phyloP scores from a whole-genome alignment of 441 rosid genomes.

The Breynia disticha region DNA sequence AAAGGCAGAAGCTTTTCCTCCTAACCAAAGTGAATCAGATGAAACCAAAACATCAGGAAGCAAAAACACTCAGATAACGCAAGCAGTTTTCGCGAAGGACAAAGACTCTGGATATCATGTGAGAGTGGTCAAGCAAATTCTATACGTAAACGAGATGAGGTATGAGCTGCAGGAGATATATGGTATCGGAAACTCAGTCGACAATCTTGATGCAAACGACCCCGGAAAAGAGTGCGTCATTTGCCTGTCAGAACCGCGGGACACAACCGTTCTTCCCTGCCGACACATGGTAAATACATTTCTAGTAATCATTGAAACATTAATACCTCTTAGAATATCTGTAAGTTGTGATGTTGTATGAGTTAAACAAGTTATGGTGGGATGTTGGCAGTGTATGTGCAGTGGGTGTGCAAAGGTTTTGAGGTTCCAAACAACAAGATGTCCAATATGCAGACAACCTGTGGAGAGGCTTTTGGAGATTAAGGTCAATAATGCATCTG shows the following conservation, averaged over 20 bases:
- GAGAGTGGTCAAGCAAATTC: slow-evolving; percentile 70
- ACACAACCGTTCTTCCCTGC: slow-evolving; percentile 91
- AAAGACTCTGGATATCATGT: slow-evolving; percentile 61
- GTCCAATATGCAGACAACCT: slow-evolving; percentile 92
- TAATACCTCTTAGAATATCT: background rate
- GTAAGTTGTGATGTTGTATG: background rate
- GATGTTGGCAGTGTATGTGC: slow-evolving; percentile 76
- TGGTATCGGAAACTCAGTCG: slow-evolving; percentile 80
- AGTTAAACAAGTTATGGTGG: background rate
- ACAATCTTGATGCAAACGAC: slow-evolving; percentile 70
- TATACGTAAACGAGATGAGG: slow-evolving; percentile 62
- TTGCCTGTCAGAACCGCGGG: slow-evolving; percentile 90
- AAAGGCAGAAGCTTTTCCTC: slow-evolving; percentile 63
- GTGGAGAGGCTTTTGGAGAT: slow-evolving; percentile 91
- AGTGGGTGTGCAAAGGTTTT: slow-evolving; percentile 85
- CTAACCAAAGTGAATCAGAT: slow-evolving; percentile 33
- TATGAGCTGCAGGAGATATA: slow-evolving; percentile 92
- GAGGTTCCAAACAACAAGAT: slow-evolving; percentile 70
- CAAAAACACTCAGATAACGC: slow-evolving; percentile 70
- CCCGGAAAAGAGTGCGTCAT: slow-evolving; percentile 90
- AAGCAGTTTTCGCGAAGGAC: slow-evolving; percentile 70
- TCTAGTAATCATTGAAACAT: background rate
- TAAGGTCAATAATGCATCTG: slow-evolving; percentile 47
- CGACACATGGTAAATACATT: slow-evolving; percentile 70
- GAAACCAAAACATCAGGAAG: slow-evolving; percentile 33